Evolutionary conservation across 331 rosid genomes (phyloP), one percentile per base, ranked within the genome.

Genomic region (Malus hybrid): DNA sequence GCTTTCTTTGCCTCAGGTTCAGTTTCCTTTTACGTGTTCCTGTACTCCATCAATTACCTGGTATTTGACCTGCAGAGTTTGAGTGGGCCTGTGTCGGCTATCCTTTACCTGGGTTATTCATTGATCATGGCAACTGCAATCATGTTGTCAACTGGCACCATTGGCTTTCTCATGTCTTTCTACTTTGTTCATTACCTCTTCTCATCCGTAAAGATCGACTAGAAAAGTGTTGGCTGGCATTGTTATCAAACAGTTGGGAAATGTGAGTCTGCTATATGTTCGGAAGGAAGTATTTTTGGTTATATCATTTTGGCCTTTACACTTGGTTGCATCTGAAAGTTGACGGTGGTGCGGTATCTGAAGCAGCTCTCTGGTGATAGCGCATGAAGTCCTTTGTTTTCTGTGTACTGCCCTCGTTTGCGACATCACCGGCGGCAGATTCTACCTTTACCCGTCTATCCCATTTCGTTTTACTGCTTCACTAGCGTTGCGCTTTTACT

Each of bases 1-100:
- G 92, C 98, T 48, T 93, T 93, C 91, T 93, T 82, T 53, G 97
- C 98, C 48, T 93, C 98, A 12, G 98, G 98, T 66, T 91, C 98
- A 15, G 98, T 93, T 58, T 83, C 98, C 20, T 88, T 93, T 58
- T 93, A 91, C 29, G 97, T 93, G 77, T 93, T 93, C 86, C 74
- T 93, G 71, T 93, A 93, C 87, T 93, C 98, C 76, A 87, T 93
- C 83, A 91, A 91, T 82, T 93, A 93, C 91, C 72, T 93, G 93
- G 93, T 93, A 55, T 93, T 93, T 63, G 93, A 91, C 81, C 90
- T 93, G 82, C 93, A 89, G 88, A 93, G 98, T 87, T 84, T 93
- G 90, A 91, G 98, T 39, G 98, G 98, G 61, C 97, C 96, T 55
- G 96, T 93, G 53, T 93, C 98, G 1, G 97, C 98, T 4, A 74